Evolutionary conservation across 2,329 filamentous ascomycete species (phyloP), one percentile per base, ranked within the genome.

Genomic region (Macrophomina tecta): DNA sequence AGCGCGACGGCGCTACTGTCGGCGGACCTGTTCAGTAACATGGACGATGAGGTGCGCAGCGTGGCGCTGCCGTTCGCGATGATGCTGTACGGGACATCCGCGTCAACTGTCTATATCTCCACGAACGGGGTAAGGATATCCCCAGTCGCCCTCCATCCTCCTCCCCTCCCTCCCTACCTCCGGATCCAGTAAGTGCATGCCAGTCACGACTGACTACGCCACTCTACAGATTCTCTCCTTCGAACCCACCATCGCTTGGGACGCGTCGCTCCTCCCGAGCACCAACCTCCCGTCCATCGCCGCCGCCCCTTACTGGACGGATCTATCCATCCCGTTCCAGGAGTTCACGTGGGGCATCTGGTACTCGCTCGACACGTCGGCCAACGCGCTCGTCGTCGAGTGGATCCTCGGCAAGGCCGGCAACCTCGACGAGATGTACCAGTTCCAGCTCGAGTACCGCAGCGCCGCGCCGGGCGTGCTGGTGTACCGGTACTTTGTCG

Each of bases 1-100:
- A 12, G 28, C 11, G 49, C 49, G 12, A 58, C 53, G 16, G 34
- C 53, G n/a, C 8, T 58, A 23, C 34, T 58, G 8, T 40, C 34
- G 34, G 38, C 53, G 5, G 53, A 58, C n/a, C 34, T 58, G 34
- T 58, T 58, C 53, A 42, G 18, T 18, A 58, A 23, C 34, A 14
- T 23, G 34, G 53, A 58, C 23, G 53, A 58, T 11, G 53, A 58
- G 23, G 32, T 28, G 9, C 53, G 51, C 23, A 55, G n/a, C 28
- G 14, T 55, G 8, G 4, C 30, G 2, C 28, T 55, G 51, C 18
- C 51, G 28, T 34, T 55, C 8, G 28, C 28, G 51, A 55, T 55
- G 51, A 34, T 6, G 51, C 51, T 55, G 28, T 55, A 30, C 51
- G 51, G 51, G 42, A 45, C 42, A 5, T 45, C 42, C 16, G 30